Base-by-base conservation (phyloP, 805 yeast species). In the Peterozyma toletana region DNA sequence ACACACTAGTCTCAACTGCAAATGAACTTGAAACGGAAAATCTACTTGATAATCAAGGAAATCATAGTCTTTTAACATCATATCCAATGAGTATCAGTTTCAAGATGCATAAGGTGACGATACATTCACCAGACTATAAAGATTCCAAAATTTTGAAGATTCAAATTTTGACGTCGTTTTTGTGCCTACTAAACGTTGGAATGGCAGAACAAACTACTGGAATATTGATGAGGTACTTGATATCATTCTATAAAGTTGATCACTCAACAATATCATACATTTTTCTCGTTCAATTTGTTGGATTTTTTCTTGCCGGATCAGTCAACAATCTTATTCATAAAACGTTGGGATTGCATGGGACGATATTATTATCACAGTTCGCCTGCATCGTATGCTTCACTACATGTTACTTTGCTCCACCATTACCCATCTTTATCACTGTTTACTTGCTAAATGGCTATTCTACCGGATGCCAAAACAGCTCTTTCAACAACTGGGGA, bases 151-250 rank as follows among this genome's bases (percentile, higher is more conserved):
- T 60, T 30, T 57, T 79, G 10, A 65, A 65, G 43, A 11, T 55
- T 3, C 83, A 79, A 55, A 61, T 79, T 15, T 1, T 61, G 0
- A 55, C 70, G 0, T 57, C 69, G 1, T 74, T 64, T 47, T 34
- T 59, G 16, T 55, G 67, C 1, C 71, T 79, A 50, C 54, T 68
- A 2, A 54, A 77, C 2, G 58, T 75, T 45, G 88, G 88, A 0
- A 53, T 80, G 35, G 67, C 71, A 5, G 87, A 81, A 50, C 84
- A 80, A 53, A 66, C 82, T 0, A 58, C 78, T 15, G 87, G 87
- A 0, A 70, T 84, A 0, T 53, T 80, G 37, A 63, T 81, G 48
- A 82, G 83, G 2, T 60, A 68, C 36, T 48, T 80, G n/a, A 70
- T 77, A 45, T 57, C 53, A 2, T 59, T 73, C 40, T 81, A 78